Percentiles rank a stretch among this genome's conserved stretches.
phyloP scores from a whole-genome alignment of 78 protist species.

The Pigoraptor vietnamica region DNA sequence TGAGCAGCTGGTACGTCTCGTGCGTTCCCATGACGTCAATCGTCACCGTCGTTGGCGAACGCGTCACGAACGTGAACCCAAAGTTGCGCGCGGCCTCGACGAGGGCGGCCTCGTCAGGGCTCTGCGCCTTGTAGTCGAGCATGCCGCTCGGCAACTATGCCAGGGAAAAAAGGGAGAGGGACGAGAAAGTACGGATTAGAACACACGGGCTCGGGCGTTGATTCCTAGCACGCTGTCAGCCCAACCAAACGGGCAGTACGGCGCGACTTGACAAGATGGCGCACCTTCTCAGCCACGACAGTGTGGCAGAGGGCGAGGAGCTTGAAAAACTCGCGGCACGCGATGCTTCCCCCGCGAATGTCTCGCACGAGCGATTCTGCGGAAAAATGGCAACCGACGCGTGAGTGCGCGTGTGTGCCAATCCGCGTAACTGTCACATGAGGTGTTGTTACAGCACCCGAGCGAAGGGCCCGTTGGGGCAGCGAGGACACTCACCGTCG shows the following conservation, averaged over 20 bases:
- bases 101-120: conserved; percentile 76
- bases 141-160: neutral
- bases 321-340: conserved; percentile 27
- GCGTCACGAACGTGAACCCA: conserved; percentile 49
- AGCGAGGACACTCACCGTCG: too few relatives aligned
- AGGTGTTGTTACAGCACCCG: too few relatives aligned
- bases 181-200: too few relatives aligned
- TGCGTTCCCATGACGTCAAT: conserved; percentile 13
- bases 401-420: too few relatives aligned
- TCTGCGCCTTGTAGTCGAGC: conserved; percentile 31
- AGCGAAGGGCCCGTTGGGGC: too few relatives aligned
- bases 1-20: conserved; percentile 49
- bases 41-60: neutral
- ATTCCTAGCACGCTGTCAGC: neutral
- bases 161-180: neutral
- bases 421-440: too few relatives aligned
- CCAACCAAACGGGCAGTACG: neutral
- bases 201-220: too few relatives aligned
- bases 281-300: conserved; percentile 37
- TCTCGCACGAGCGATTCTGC: neutral
- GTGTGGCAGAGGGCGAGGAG: conserved; percentile 84
- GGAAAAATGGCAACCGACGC: too few relatives aligned
- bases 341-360: neutral
- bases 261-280: too few relatives aligned
- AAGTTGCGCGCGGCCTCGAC: conserved; percentile 63